A percentile compares a stretch with the other conserved stretches of the same genome.
These are phyloP conservation scores for Bromus sterilis DNA, from an alignment of 176 grass and related monocot genomes.

Conservation along the genomic window DNA sequence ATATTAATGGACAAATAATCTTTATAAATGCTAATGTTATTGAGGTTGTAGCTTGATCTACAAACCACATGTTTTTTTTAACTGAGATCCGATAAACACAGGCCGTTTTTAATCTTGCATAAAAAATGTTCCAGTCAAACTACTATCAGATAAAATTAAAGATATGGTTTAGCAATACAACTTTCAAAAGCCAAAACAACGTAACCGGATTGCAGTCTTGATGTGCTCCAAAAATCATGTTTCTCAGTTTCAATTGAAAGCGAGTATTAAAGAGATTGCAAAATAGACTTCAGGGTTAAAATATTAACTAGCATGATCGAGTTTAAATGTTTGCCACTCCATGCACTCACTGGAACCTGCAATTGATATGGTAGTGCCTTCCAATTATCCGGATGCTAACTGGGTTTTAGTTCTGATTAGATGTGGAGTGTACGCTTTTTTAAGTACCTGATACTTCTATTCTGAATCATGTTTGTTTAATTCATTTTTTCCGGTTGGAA, in stretches of 20 bases:
- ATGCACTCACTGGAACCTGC: too few species aligned
- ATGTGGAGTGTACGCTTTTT: too few species aligned
- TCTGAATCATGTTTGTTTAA: too few species aligned
- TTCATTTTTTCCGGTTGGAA: too few species aligned
- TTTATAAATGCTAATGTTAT: neutral
- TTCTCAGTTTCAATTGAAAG: neutral
- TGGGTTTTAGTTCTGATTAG: too few species aligned
- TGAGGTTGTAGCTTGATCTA: slow-evolving; percentile 41
- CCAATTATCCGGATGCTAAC: too few species aligned
- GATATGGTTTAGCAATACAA: too few species aligned
- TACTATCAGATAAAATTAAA: too few species aligned
- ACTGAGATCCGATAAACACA: slow-evolving; percentile 55
- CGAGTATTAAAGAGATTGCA: slow-evolving; percentile 28
- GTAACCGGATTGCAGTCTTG: slow-evolving; percentile 33
- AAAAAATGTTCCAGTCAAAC: slow-evolving; percentile 36
- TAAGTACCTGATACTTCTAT: too few species aligned
- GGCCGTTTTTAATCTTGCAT: slow-evolving; percentile 45
- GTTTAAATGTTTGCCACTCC: too few species aligned
- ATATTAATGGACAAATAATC: slow-evolving; percentile 22
- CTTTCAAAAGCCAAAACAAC: slow-evolving; percentile 34
- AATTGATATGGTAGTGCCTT: too few species aligned
- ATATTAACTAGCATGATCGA: too few species aligned
- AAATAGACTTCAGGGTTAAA: slow-evolving; percentile 51
- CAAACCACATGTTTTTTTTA: slow-evolving; percentile 63
- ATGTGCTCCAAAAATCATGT: slow-evolving; percentile 6